These are phyloP conservation scores for Coleophoma eucalyptorum DNA, from an alignment of 2,329 filamentous ascomycete species.

Conservation along the genomic window DNA sequence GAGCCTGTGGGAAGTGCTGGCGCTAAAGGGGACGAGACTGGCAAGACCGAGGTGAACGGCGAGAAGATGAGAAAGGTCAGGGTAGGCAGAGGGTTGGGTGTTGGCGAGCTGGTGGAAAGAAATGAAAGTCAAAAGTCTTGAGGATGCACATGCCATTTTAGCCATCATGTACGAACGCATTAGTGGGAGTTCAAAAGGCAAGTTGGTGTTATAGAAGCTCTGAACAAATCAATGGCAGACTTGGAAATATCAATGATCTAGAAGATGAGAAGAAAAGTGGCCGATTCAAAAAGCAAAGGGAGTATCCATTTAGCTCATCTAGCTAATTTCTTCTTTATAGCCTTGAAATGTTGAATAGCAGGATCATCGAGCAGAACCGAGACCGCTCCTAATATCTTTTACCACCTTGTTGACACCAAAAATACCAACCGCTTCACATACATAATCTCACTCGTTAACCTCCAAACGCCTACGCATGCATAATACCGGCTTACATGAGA, in stretches of 20 bases:
- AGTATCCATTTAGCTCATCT: neutral
- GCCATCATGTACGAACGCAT: too few species aligned
- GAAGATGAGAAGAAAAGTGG: too few species aligned
- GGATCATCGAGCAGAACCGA: neutral
- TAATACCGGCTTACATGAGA: too few species aligned
- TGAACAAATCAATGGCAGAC: too few species aligned
- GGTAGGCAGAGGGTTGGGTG: slow-evolving; percentile 75
- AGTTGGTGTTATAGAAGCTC: too few species aligned
- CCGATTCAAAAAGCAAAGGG: too few species aligned
- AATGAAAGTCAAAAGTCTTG: slow-evolving; percentile 51
- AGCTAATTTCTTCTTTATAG: neutral
- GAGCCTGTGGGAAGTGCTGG: slow-evolving; percentile 67
- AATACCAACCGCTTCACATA: neutral
- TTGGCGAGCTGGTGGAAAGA: slow-evolving; percentile 73
- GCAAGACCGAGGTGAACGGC: slow-evolving; percentile 49
- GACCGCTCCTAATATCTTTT: neutral
- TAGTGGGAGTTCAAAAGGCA: too few species aligned
- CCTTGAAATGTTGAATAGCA: neutral
- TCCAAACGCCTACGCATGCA: neutral
- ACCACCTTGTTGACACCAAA: neutral
- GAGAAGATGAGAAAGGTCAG: slow-evolving; percentile 76
- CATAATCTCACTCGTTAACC: neutral
- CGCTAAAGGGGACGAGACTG: slow-evolving; percentile 47
- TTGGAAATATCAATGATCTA: too few species aligned
- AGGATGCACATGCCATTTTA: neutral